Evolutionary conservation across 2,329 filamentous ascomycete species (phyloP), one percentile per base, ranked within the genome.

Genomic region (Nothophoma quercina): DNA sequence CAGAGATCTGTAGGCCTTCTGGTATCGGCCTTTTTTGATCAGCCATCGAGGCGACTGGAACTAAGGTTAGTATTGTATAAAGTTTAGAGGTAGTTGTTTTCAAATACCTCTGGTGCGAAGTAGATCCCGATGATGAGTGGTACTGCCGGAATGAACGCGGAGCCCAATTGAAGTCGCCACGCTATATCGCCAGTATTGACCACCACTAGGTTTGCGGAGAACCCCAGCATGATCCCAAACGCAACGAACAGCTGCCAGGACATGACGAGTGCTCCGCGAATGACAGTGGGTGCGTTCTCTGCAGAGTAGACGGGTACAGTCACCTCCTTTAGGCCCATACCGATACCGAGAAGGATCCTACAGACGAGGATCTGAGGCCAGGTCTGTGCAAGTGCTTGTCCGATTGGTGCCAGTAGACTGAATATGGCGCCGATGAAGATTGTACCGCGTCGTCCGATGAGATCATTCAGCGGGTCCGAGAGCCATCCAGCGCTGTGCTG

Each of bases 261-360:
- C 76, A 79, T 80, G 19, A 78, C 78, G 0, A 80, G 62, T 10
- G 75, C 78, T 18, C 80, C 80, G 48, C 80, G 75, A 28, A 82
- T 80, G 3, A 70, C 75, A 1, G 79, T 77, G 0, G 79, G 80
- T 0, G 77, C 72, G 42, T 75, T 77, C 58, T 82, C 80, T 1
- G 79, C 78, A 0, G 77, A 76, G 55, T 79, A 80, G 3, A 70
- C 66, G 15, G 78, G 78, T 0, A 79, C 77, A 1, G 78, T 80
- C 5, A 73, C 68, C 47, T 72, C 76, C 56, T 79, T 79, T 9
- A 75, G 57, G 21, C 77, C 78, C 75, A 79, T 79, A 18, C 77
- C 77, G 10, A 77, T 70, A 13, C 75, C 74, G 4, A 72, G 59
- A 2, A 69, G 58, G 5, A 71, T 51, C 51, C 77, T 73, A 51